Conservation (phyloP, 495 filamentous ascomycete species). For the Lindgomyces ingoldianus region DNA sequence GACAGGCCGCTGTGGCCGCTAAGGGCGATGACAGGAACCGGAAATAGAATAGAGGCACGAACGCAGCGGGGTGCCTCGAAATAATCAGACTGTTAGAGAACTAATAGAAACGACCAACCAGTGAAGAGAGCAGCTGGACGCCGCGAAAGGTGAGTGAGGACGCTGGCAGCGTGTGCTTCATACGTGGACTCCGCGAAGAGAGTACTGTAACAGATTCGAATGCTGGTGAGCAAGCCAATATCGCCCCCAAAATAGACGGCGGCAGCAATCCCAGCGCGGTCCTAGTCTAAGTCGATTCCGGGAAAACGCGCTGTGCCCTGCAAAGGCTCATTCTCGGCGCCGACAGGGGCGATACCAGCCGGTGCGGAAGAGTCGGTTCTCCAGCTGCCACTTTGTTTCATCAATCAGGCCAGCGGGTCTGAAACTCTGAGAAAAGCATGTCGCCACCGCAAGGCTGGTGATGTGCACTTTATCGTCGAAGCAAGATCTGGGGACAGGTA, state of each 20-base stretch:
- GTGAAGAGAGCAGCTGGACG: neutral
- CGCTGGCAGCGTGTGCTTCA: neutral
- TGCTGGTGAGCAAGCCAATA: no score
- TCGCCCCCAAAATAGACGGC: neutral
- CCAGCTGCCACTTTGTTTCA: no score
- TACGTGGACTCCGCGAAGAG: neutral
- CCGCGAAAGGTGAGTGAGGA: neutral
- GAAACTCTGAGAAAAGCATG: no score
- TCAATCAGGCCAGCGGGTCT: no score
- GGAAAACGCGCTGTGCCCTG: neutral
- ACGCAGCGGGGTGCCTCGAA: conserved; percentile 12
- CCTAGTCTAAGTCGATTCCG: neutral
- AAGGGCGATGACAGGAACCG: conserved; percentile 18
- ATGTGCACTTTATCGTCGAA: neutral
- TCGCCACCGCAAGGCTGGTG: neutral
- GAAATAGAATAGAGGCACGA: conserved; percentile 25
- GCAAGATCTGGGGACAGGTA: neutral
- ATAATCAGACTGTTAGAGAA: neutral
- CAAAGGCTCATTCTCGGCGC: neutral
- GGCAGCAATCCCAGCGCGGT: no score
- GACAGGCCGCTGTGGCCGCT: conserved; percentile 11
- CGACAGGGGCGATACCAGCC: neutral
- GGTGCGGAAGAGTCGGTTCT: neutral
- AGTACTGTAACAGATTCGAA: neutral
- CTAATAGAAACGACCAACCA: neutral